A percentile compares a stretch with the other conserved stretches of the same genome.
Evolutionary conservation across 257 asterid species (phyloP).

Genomic region (Rhazya stricta): DNA sequence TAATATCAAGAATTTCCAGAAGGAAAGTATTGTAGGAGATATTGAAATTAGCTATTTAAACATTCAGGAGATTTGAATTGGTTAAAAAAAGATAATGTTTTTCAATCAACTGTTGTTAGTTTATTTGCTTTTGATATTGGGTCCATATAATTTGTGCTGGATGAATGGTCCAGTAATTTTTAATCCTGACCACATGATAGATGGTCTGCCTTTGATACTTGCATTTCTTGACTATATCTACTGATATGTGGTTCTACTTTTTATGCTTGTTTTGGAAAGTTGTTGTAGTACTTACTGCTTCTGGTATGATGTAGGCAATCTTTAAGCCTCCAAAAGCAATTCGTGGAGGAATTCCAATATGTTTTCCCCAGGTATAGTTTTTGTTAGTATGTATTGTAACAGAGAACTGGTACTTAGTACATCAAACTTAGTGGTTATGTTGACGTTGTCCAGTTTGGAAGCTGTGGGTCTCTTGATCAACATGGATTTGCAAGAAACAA

Average conservation of each 20-base stretch:
- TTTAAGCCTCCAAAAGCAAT: slow-evolving; percentile 81
- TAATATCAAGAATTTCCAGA: not conserved
- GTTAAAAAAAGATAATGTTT: not conserved
- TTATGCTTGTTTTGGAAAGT: not conserved
- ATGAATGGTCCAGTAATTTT: not conserved
- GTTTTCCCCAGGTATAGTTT: slow-evolving; percentile 81
- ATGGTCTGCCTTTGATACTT: not conserved
- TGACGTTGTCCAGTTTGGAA: slow-evolving; percentile 52
- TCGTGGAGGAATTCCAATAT: slow-evolving; percentile 84
- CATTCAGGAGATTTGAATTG: not conserved
- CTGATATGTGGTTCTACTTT: not conserved
- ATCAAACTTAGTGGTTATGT: slow-evolving; percentile 14
- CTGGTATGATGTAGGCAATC: slow-evolving; percentile 48
- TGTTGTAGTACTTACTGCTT: not conserved
- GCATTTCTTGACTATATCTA: not conserved
- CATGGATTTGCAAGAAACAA: slow-evolving; percentile 81
- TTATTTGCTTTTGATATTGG: not conserved
- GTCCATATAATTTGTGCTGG: not conserved
- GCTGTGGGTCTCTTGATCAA: slow-evolving; percentile 62
- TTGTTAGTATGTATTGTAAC: not conserved
- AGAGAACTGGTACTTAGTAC: not conserved
- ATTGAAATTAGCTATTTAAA: not conserved
- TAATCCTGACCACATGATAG: not conserved
- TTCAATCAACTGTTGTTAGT: not conserved
- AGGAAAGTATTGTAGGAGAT: not conserved